Percentiles rank a stretch among this genome's conserved stretches.
Conservation (phyloP, 2,329 filamentous ascomycete genomes). For the Coniochaeta sp. region DNA sequence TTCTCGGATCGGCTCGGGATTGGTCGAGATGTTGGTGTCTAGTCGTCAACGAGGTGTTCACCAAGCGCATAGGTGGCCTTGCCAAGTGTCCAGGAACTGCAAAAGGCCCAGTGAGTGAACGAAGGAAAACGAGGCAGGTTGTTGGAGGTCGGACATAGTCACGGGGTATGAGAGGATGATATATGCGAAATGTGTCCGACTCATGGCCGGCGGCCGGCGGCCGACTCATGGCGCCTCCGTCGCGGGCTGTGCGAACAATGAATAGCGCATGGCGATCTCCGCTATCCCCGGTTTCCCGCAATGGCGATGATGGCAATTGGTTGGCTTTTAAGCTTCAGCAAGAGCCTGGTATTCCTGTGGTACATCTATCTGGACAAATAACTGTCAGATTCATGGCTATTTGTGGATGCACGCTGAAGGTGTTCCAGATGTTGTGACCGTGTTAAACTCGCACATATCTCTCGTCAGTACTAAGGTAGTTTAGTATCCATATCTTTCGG, state of each 20-base stretch:
- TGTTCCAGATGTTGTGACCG: not conserved
- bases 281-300: not conserved
- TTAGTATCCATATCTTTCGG: not conserved
- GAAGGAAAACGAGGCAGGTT: too few relatives aligned
- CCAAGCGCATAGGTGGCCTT: too few relatives aligned
- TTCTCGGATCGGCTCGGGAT: not conserved
- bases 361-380: too few relatives aligned
- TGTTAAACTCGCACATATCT: not conserved
- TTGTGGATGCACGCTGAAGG: not conserved
- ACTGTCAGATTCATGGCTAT: not conserved
- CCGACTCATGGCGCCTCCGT: not conserved
- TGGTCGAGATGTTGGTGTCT: not conserved
- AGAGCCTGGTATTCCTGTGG: too few relatives aligned
- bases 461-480: too few relatives aligned
- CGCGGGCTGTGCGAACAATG: not conserved
- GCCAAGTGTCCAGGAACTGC: too few relatives aligned
- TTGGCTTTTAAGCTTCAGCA: not conserved
- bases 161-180: too few relatives aligned
- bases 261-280: not conserved
- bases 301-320: not conserved
- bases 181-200: not conserved
- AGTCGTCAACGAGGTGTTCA: not conserved
- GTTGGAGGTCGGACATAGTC: too few relatives aligned
- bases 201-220: too few relatives aligned
- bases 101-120: too few relatives aligned